phyloP scores from a whole-genome alignment of 805 yeast genomes.

The Ogataea populi-albae region DNA sequence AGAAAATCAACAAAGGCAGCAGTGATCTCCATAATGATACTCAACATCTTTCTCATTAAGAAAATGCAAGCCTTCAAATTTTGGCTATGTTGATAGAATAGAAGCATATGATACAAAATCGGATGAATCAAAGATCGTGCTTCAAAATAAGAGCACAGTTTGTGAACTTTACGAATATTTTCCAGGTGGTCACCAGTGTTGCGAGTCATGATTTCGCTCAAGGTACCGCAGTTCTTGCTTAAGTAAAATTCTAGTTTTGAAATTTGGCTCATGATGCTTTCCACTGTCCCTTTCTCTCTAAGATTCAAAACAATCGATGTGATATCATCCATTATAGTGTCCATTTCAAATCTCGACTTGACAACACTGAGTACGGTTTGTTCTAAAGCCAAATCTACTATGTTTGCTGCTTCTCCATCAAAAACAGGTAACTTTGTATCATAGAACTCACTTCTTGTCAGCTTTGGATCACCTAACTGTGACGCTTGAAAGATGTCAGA shows the following conservation, averaged over 20 bases:
- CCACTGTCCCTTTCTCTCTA: slow-evolving; percentile 35
- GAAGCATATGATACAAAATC: slow-evolving; percentile 40
- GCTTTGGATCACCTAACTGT: slow-evolving; percentile 46
- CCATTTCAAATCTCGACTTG: slow-evolving; percentile 30
- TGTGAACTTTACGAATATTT: slow-evolving; percentile 23
- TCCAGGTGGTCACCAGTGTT: slow-evolving; percentile 18
- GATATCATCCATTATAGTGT: slow-evolving; percentile 32
- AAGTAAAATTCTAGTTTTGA: slow-evolving; percentile 38
- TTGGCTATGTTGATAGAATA: slow-evolving; percentile 36
- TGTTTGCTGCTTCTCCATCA: slow-evolving; percentile 34
- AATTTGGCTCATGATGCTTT: slow-evolving; percentile 35
- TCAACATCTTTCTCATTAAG: slow-evolving; percentile 36
- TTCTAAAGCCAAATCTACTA: slow-evolving; percentile 40
- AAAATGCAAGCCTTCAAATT: slow-evolving; percentile 36
- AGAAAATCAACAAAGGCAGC: slow-evolving; percentile 37
- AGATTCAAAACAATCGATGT: slow-evolving; percentile 41
- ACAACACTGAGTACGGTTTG: slow-evolving; percentile 36
- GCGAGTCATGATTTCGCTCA: slow-evolving; percentile 28
- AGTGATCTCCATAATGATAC: slow-evolving; percentile 32
- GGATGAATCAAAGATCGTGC: slow-evolving; percentile 36
- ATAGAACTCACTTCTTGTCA: slow-evolving; percentile 38
- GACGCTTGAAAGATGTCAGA: slow-evolving; percentile 45
- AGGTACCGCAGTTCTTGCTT: slow-evolving; percentile 29
- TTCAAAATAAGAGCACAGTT: slow-evolving; percentile 22
- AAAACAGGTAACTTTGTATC: slow-evolving; percentile 53